Percentiles rank a stretch among this genome's conserved stretches.
phyloP scores from a whole-genome alignment of 2,329 filamentous ascomycete genomes.

The Trichoderma gracile region DNA sequence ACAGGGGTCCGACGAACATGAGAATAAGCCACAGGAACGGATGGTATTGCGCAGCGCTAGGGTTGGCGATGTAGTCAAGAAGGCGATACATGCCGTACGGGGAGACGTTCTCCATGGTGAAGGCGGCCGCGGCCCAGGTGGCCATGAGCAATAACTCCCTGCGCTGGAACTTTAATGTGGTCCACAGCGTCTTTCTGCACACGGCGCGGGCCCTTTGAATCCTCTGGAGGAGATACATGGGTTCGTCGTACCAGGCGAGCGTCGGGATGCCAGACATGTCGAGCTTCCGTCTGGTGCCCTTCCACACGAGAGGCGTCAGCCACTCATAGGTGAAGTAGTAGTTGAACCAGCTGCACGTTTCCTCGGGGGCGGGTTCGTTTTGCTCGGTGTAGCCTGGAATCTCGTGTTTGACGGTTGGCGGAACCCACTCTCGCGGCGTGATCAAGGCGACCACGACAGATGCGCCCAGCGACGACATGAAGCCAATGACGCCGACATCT shows the following conservation, averaged over 20 bases:
- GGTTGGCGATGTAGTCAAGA: conserved; percentile 52
- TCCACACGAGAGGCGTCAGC: conserved; percentile 52
- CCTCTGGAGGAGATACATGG: conserved; percentile 47
- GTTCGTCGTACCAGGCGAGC: conserved; percentile 58
- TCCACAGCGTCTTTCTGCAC: conserved; percentile 48
- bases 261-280: conserved; percentile 50
- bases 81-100: conserved; percentile 57
- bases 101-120: conserved; percentile 51
- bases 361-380: conserved; percentile 50
- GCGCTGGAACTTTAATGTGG: conserved; percentile 47
- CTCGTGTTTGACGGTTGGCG: conserved; percentile 44
- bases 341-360: conserved; percentile 55
- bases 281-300: conserved; percentile 47
- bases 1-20: conserved; percentile 52
- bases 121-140: conserved; percentile 42
- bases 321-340: conserved; percentile 55
- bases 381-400: conserved; percentile 42
- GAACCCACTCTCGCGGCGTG: conserved; percentile 54
- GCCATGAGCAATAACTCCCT: conserved; percentile 49
- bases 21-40: conserved; percentile 57
- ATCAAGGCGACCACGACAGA: conserved; percentile 44
- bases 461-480: conserved; percentile 41
- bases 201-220: conserved; percentile 47
- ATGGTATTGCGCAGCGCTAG: conserved; percentile 46
- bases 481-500: conserved; percentile 38